Evolutionary conservation across 1,284 basidiomycete species (phyloP), one percentile per base, ranked within the genome.

Genomic region (Megacollybia platyphylla): DNA sequence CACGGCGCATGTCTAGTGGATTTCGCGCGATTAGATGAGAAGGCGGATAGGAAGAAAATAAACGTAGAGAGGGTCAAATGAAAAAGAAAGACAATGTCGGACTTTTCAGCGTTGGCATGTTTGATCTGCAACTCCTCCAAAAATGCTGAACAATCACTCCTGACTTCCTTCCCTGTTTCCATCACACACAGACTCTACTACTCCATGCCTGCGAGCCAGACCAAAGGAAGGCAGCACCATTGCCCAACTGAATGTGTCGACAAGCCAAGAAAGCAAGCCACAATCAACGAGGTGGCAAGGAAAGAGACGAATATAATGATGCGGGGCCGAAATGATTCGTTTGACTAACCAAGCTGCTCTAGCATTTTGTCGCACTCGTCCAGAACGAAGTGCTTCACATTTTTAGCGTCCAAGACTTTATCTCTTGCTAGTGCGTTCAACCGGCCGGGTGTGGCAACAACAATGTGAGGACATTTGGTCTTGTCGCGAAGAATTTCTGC

Each of bases 341-440:
- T 75, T 65, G 42, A 96, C 92, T 94, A 85, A 97, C 92, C 93
- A 71, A 99, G 91, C 81, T 93, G 87, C 78, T 99, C 96, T 62
- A 99, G 84, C 90, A 99, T 97, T 81, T 99, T 99, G 79, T 99
- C 96, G 75, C 96, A 99, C 72, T 99, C 96, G 76, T 99, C 96
- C 62, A 99, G 74, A 48, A 97, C 93, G 67, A 99, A 99, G 73
- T 97, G 93, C 73, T 96, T 94, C 64, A 96, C 89, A 61, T 90
- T 85, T 63, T 84, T 83, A 51, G 85, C 87, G 61, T 94, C 90
- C 65, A 97, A 63, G 49, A 86, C 77, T 71, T 96, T 96, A 68
- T 97, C 93, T 54, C 91, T 74, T 42, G 83, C 79, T 53, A 97
- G 82, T 42, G 91, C 91, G 59, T 94, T 94, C 58, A 93, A 72